These are phyloP conservation scores for Syncephalastrum contaminatum DNA, from an alignment of 371 early-diverging fungal species.

Conservation along the genomic window DNA sequence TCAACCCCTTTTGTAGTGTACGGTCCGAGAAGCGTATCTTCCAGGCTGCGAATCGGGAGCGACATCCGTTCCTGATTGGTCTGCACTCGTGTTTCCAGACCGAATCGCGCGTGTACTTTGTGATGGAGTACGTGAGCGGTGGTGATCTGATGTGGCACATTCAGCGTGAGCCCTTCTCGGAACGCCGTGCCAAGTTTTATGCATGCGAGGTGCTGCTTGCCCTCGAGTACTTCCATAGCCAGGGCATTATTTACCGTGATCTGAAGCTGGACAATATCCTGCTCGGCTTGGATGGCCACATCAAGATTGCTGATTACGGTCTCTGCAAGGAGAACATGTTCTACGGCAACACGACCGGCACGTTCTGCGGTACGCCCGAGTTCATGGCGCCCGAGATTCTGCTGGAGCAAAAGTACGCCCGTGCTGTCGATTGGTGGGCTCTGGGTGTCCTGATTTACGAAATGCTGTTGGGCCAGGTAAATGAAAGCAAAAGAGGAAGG, in stretches of 20 bases:
- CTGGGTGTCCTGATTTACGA: slow-evolving; percentile 93
- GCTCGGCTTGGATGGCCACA: slow-evolving; percentile 85
- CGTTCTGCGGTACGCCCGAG: slow-evolving; percentile 92
- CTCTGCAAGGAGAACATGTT: slow-evolving; percentile 57
- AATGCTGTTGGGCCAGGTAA: slow-evolving; percentile 87
- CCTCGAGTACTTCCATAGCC: slow-evolving; percentile 64
- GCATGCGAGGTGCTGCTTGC: slow-evolving; percentile 96
- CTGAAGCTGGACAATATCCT: slow-evolving; percentile 50
- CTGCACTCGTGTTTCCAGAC: slow-evolving; percentile 97
- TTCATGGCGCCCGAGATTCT: slow-evolving; percentile 82
- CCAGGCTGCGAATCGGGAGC: slow-evolving; percentile 82
- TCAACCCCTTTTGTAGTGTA: slow-evolving; percentile 46
- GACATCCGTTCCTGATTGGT: slow-evolving; percentile 97
- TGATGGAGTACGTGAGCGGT: slow-evolving; percentile 99
- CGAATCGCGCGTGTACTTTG: slow-evolving; percentile 93
- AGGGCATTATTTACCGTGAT: slow-evolving; percentile 53
- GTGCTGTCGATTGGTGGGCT: slow-evolving; percentile 94
- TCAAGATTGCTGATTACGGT: slow-evolving; percentile 99
- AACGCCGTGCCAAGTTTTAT: slow-evolving; percentile 94
- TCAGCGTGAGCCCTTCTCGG: slow-evolving; percentile 83
- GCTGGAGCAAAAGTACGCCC: slow-evolving; percentile 78
- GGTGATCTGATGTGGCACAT: slow-evolving; percentile 99
- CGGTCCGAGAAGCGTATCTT: slow-evolving; percentile 95
- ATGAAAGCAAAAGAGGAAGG: slow-evolving; percentile 13
- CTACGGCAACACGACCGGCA: slow-evolving; percentile 65